Evolutionary conservation across 768 basidiomycete species (phyloP).

Genomic region (Russula vinacea): DNA sequence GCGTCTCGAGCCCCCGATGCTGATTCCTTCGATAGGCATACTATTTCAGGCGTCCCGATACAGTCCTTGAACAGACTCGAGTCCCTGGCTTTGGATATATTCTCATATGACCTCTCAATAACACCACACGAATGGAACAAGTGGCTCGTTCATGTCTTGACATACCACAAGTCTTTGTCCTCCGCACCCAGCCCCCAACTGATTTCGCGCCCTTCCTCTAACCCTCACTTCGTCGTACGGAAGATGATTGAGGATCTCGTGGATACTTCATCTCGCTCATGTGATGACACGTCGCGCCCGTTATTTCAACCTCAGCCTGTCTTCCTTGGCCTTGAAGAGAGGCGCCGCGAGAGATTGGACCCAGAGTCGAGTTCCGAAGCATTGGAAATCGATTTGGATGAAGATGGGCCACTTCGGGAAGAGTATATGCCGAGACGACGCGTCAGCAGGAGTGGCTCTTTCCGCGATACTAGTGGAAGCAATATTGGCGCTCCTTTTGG

Average conservation of each 20-base stretch:
- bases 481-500: conserved; percentile 13
- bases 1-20: background rate
- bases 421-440: conserved; percentile 77
- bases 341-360: conserved; percentile 51
- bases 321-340: conserved; percentile 69
- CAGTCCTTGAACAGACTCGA: conserved; percentile 69
- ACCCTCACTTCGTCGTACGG: conserved; percentile 65
- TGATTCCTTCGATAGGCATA: conserved; percentile 53
- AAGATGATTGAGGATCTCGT: conserved; percentile 68
- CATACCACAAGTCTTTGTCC: conserved; percentile 61
- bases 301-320: conserved; percentile 54
- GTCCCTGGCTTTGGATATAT: conserved; percentile 64
- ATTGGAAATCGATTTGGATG: conserved; percentile 75
- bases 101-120: conserved; percentile 67
- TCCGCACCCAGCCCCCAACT: conserved; percentile 64
- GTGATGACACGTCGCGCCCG: conserved; percentile 29
- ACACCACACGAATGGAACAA: conserved; percentile 60
- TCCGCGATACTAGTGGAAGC: conserved; percentile 29
- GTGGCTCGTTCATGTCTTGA: conserved; percentile 65
- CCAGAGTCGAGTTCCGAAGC: conserved; percentile 42
- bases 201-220: conserved; percentile 72
- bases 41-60: conserved; percentile 73
- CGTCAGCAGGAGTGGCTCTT: conserved; percentile 39
- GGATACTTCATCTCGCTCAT: conserved; percentile 42
- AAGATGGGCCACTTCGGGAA: conserved; percentile 77